phyloP scores from a whole-genome alignment of 1,139 yeast genomes.

The Lodderomyces beijingensis region DNA sequence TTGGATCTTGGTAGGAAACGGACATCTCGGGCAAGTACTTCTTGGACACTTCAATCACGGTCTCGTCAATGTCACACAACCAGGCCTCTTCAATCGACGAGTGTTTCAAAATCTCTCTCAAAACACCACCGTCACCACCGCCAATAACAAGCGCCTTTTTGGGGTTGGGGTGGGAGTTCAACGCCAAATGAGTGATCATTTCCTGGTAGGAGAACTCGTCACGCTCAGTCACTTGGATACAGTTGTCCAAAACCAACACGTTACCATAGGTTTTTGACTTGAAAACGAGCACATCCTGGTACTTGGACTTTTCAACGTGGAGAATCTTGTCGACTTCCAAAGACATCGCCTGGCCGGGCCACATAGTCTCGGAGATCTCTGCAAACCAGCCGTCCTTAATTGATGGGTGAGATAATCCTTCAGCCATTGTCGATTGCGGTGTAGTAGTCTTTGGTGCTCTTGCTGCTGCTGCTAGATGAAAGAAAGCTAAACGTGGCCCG shows the following conservation, averaged over 20 bases:
- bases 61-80: conserved; percentile 88
- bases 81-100: conserved; percentile 77
- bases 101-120: conserved; percentile 89
- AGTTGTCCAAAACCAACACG: conserved; percentile 85
- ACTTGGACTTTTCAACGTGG: conserved; percentile 76
- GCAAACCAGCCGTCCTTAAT: conserved; percentile 88
- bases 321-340: conserved; percentile 76
- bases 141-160: conserved; percentile 87
- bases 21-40: conserved; percentile 83
- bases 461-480: too few relatives aligned
- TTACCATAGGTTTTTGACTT: conserved; percentile 86
- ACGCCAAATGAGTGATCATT: conserved; percentile 86
- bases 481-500: too few relatives aligned
- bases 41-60: conserved; percentile 79
- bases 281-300: conserved; percentile 86
- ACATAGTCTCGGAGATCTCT: conserved; percentile 80
- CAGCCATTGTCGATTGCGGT: conserved; percentile 15
- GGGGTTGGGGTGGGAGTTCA: conserved; percentile 88
- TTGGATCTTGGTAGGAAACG: conserved; percentile 71
- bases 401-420: conserved; percentile 63
- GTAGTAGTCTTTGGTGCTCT: background rate
- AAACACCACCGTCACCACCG: conserved; percentile 96
- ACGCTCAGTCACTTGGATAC: conserved; percentile 89
- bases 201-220: conserved; percentile 95
- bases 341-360: conserved; percentile 96